Evolutionary conservation across 306 rosid species (phyloP), one percentile per base, ranked within the genome.

Genomic region (Dalbergia cultrata): DNA sequence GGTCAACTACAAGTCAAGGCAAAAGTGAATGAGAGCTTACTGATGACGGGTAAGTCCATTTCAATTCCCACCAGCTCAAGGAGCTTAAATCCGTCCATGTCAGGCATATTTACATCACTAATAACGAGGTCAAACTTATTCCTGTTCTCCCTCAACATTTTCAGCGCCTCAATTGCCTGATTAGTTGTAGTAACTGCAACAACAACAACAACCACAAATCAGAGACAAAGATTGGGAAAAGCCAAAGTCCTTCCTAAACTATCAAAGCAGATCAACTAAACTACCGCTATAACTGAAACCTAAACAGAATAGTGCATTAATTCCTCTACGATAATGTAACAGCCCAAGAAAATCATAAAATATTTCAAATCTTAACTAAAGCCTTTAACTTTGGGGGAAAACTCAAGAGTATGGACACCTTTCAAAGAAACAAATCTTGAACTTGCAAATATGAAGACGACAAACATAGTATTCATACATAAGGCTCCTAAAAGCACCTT

Each of bases 21-120:
- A 63, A 79, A 75, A 67, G 52, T 50, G 16, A 21, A 75, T 37
- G 66, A 43, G 84, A 43, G 84, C 95, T 90, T 85, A 94, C 98
- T 91, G 63, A 94, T 94, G 13, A 94, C 98, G 45, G 98, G 98
- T 21, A 94, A 85, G 89, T 94, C 98, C 98, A 94, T 94, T 82
- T 94, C 98, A 70, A 89, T 94, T 57, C 98, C 98, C 83, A 94
- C 86, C 64, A 80, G 87, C 77, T 94, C 98, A 80, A 94, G 97
- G 16, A 92, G 97, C 92, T 92, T 92, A 76, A 94, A 94, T 69
- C 98, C 98, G 78, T 94, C 94, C 89, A 94, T 90, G 88, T 92
- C 96, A 9, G 98, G 98, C 98, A 92, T 94, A 56, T 87, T 85
- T 12, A 94, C 97, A 84, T 92, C 98, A 74, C 93, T 94, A 35